Conservation (phyloP, 2,329 filamentous ascomycete species). For the Botrytis aclada region DNA sequence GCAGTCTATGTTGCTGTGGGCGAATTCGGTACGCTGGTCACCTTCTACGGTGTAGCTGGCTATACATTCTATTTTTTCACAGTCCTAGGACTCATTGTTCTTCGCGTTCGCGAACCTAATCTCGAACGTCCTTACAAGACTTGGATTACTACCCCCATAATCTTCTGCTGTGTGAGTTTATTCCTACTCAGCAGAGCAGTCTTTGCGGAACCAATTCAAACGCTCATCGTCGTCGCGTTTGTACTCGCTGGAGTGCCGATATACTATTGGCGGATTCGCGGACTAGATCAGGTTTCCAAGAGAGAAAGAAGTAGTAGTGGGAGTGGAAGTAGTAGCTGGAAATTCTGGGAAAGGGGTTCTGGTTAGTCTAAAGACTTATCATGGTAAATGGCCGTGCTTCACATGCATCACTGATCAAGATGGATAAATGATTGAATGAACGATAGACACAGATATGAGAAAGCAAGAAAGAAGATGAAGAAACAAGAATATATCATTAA, state of each 20-base stretch:
- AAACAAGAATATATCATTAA: conserved; percentile 1
- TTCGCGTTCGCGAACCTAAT: conserved; percentile 81
- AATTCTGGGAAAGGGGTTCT: conserved; percentile 51
- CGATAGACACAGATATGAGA: not conserved
- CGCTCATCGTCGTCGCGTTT: conserved; percentile 80
- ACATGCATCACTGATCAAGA: not conserved
- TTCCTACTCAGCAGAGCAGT: conserved; percentile 87
- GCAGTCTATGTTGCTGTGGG: conserved; percentile 77
- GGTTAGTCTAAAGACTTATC: not conserved
- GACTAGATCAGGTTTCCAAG: conserved; percentile 53
- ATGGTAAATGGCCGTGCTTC: not conserved
- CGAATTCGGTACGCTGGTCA: conserved; percentile 87
- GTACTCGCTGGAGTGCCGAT: conserved; percentile 80
- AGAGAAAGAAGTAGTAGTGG: conserved; percentile 43
- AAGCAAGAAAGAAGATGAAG: not conserved
- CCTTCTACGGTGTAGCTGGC: conserved; percentile 95
- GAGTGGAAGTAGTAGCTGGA: conserved; percentile 50
- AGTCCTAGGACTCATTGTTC: conserved; percentile 86
- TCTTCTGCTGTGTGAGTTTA: conserved; percentile 96
- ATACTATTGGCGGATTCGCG: conserved; percentile 81
- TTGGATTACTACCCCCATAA: conserved; percentile 95
- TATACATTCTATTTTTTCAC: conserved; percentile 98
- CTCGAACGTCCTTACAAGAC: conserved; percentile 90
- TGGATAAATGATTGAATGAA: conserved; percentile 1
- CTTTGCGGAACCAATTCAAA: conserved; percentile 88